Percentiles rank a stretch among this genome's conserved stretches.
These are phyloP conservation scores for Gaeumannomyces tritici DNA, from an alignment of 2,329 filamentous ascomycete genomes.

Conservation along the genomic window DNA sequence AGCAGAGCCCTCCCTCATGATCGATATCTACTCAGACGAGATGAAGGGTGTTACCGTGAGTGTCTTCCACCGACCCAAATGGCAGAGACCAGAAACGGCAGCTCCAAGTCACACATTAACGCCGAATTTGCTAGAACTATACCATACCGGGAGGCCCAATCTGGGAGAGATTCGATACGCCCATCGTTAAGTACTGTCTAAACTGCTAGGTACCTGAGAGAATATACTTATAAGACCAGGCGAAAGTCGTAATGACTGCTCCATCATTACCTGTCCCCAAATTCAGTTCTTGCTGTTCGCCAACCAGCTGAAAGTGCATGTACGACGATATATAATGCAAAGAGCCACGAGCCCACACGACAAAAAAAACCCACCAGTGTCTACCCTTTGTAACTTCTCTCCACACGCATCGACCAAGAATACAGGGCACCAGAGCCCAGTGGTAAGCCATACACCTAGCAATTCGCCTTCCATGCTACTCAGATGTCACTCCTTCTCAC, in stretches of 20 bases:
- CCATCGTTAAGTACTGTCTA: conserved; percentile 13
- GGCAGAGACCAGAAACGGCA: no score
- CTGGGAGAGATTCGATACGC: conserved; percentile 21
- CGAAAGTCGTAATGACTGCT: no score
- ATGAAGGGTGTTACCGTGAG: conserved; percentile 21
- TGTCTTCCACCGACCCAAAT: not conserved
- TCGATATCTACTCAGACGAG: conserved; percentile 25
- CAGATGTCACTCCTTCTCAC: not conserved
- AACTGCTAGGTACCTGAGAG: conserved; percentile 7
- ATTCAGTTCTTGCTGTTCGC: no score
- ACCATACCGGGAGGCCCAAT: conserved; percentile 27
- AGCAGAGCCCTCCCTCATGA: conserved; percentile 25
- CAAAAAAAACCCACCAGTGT: not conserved
- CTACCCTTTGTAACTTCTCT: not conserved
- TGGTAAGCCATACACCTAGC: not conserved
- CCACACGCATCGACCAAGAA: not conserved
- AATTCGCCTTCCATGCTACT: not conserved
- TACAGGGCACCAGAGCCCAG: not conserved
- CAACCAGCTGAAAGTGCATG: not conserved
- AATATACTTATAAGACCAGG: not conserved
- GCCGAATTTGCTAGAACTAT: conserved; percentile 21
- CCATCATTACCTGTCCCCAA: no score
- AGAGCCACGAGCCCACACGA: not conserved
- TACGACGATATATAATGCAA: not conserved
- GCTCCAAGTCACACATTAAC: not conserved